Evolutionary conservation across 169 alveolate genomes (phyloP).

Genomic region (Plasmodium fragile): DNA sequence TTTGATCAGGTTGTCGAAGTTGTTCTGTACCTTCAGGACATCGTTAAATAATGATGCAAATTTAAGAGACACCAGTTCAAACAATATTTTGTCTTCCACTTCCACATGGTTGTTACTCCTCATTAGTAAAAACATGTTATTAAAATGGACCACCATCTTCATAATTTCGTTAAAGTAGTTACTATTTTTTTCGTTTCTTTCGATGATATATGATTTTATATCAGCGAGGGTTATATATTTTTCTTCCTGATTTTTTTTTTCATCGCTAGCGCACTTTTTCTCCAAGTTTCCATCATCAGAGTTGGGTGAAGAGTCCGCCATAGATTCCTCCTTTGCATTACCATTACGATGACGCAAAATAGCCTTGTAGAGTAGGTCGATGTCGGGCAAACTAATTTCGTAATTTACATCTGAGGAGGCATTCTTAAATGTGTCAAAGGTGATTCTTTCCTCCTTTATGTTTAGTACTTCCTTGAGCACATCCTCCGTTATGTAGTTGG

Average conservation of each 20-base stretch:
- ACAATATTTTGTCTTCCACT: conserved; percentile 36
- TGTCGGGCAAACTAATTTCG: not conserved
- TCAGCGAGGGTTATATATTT: conserved; percentile 30
- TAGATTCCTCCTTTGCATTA: not conserved
- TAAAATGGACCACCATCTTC: conserved; percentile 67
- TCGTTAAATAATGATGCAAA: conserved; percentile 53
- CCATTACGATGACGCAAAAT: not conserved
- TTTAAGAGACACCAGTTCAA: conserved; percentile 41
- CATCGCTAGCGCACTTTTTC: not conserved
- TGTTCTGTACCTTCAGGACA: conserved; percentile 1
- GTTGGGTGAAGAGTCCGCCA: not conserved
- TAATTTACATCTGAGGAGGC: conserved; percentile 35
- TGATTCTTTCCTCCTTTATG: conserved; percentile 46
- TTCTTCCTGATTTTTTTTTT: not conserved
- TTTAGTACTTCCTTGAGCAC: conserved; percentile 34
- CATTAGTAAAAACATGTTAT: conserved; percentile 60
- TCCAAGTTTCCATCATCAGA: not conserved
- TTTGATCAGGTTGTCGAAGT: conserved; percentile 35
- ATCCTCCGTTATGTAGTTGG: conserved; percentile 60
- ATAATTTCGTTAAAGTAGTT: conserved; percentile 60
- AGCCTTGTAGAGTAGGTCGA: conserved; percentile 20
- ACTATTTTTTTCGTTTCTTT: conserved; percentile 47
- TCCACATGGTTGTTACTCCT: conserved; percentile 8
- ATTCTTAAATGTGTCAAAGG: conserved; percentile 30
- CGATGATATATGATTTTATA: conserved; percentile 35